These are phyloP conservation scores for Colletotrichum zoysiae DNA, from an alignment of 2,329 filamentous ascomycete genomes.

Conservation along the genomic window DNA sequence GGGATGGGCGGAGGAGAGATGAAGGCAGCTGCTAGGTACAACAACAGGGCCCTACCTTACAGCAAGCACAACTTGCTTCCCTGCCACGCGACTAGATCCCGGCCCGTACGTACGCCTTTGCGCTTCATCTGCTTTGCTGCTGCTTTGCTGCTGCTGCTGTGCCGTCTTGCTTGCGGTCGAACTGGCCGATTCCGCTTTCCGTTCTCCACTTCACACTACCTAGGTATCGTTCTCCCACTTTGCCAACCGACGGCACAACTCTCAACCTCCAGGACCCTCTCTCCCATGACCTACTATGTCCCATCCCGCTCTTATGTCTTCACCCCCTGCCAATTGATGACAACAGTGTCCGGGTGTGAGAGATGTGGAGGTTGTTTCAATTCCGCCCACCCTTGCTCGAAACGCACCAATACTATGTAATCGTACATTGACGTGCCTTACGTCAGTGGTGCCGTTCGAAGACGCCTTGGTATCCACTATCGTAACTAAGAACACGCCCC, in stretches of 20 bases:
- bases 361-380: conserved; percentile 42
- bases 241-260: neutral
- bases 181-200: conserved; percentile 17
- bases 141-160: no score
- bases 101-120: neutral
- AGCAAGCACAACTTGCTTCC: neutral
- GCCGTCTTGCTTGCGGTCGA: conserved; percentile 4
- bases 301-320: neutral
- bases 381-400: conserved; percentile 40
- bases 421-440: conserved; percentile 35
- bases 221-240: neutral
- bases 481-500: conserved; percentile 7
- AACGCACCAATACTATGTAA: conserved; percentile 36
- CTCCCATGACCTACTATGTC: neutral
- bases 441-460: conserved; percentile 38
- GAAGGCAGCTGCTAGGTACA: conserved; percentile 1
- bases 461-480: conserved; percentile 22
- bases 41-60: conserved; percentile 9
- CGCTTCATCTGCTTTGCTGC: conserved; percentile 1
- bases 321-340: conserved; percentile 36
- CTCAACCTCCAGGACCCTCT: conserved; percentile 16
- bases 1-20: neutral
- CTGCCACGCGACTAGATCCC: neutral
- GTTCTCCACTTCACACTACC: conserved; percentile 25
- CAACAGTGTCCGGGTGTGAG: conserved; percentile 32